Conservation (phyloP, 2,329 filamentous ascomycete genomes). For the Calonectria naviculata region DNA sequence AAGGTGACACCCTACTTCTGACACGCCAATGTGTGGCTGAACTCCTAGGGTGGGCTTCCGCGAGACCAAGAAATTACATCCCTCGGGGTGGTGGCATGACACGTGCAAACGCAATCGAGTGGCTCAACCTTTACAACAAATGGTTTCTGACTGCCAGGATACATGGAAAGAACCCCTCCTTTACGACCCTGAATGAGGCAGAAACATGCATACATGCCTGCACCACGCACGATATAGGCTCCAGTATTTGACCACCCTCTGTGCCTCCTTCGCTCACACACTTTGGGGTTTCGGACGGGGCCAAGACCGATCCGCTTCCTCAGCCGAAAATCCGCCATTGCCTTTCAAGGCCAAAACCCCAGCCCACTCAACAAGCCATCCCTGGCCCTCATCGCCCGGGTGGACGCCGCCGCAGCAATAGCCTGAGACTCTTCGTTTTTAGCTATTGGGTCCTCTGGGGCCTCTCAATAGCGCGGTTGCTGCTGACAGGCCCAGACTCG, state of each 20-base stretch:
- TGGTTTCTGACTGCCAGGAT: not conserved
- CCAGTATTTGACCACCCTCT: not conserved
- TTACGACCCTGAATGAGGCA: not conserved
- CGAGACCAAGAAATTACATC: constrained; percentile 13
- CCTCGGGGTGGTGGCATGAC: not conserved
- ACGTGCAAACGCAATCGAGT: constrained; percentile 11
- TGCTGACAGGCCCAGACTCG: constrained; percentile 13
- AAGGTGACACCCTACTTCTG: not conserved
- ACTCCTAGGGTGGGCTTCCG: not conserved
- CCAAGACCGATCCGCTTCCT: constrained; percentile 16
- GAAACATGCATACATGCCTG: not conserved
- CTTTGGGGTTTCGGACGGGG: not conserved
- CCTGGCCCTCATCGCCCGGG: not conserved
- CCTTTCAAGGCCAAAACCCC: constrained; percentile 9
- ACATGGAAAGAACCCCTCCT: not conserved
- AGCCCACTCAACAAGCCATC: not conserved
- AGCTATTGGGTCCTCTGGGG: not conserved
- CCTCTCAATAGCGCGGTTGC: constrained; percentile 3
- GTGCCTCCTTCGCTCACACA: constrained; percentile 16
- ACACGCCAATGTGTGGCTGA: constrained; percentile 9
- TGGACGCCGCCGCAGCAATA: not conserved
- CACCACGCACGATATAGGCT: constrained; percentile 8
- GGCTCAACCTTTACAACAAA: constrained; percentile 2
- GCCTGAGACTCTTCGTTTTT: not conserved
- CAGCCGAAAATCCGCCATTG: not conserved